These are phyloP conservation scores for Torulaspora globosa DNA, from an alignment of 1,139 yeast genomes.

Conservation along the genomic window DNA sequence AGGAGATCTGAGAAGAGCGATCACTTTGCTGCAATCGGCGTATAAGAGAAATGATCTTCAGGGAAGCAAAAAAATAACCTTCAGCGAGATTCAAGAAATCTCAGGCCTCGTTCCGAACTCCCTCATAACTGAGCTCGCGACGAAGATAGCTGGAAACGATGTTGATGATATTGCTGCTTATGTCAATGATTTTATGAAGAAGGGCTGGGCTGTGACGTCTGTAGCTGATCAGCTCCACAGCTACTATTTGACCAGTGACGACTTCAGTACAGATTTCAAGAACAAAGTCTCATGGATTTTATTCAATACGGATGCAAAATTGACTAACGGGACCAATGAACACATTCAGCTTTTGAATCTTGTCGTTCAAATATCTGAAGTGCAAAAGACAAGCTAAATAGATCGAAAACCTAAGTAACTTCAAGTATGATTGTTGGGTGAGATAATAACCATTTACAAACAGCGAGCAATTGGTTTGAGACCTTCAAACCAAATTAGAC, in stretches of 20 bases:
- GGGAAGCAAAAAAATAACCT: slow-evolving; percentile 29
- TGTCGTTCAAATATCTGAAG: slow-evolving; percentile 52
- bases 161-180: slow-evolving; percentile 43
- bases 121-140: slow-evolving; percentile 45
- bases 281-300: slow-evolving; percentile 59
- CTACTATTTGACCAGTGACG: slow-evolving; percentile 55
- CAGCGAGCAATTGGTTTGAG: not conserved
- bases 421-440: not conserved
- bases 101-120: slow-evolving; percentile 79
- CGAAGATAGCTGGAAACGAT: slow-evolving; percentile 40
- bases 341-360: slow-evolving; percentile 76
- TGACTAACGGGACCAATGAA: slow-evolving; percentile 88
- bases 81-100: slow-evolving; percentile 53
- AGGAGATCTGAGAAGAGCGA: slow-evolving; percentile 92
- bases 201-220: slow-evolving; percentile 88
- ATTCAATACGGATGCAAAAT: slow-evolving; percentile 69
- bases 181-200: slow-evolving; percentile 55
- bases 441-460: slow-evolving; percentile 1
- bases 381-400: slow-evolving; percentile 4
- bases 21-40: slow-evolving; percentile 86
- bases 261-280: slow-evolving; percentile 53
- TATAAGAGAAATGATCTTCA: slow-evolving; percentile 50
- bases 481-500: not conserved
- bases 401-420: not conserved
- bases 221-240: slow-evolving; percentile 80